Conservation (phyloP, 805 yeast species). For the Saturnispora kantuleensis region DNA sequence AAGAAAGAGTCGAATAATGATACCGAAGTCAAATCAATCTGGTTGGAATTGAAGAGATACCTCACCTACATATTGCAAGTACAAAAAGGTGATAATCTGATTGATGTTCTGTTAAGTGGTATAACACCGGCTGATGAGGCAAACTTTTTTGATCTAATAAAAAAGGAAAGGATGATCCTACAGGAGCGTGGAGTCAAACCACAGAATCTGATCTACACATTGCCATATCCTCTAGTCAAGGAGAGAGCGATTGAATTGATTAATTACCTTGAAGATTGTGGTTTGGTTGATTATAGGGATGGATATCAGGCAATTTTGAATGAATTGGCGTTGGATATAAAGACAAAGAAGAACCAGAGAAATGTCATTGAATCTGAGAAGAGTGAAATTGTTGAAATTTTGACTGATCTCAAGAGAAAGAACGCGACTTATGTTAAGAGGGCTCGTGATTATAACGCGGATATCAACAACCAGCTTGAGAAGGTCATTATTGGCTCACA, state of each 20-base stretch:
- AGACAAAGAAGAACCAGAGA: constrained; percentile 35
- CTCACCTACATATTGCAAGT: constrained; percentile 75
- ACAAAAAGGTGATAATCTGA: constrained; percentile 64
- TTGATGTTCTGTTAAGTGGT: constrained; percentile 43
- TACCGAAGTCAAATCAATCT: constrained; percentile 27
- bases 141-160: constrained; percentile 45
- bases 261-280: constrained; percentile 62
- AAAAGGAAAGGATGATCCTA: constrained; percentile 33
- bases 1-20: constrained; percentile 4
- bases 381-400: constrained; percentile 32
- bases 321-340: constrained; percentile 75
- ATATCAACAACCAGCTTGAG: constrained; percentile 34
- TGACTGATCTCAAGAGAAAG: constrained; percentile 34
- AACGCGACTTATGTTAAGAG: constrained; percentile 36
- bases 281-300: constrained; percentile 53
- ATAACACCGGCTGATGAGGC: constrained; percentile 63
- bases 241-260: constrained; percentile 64
- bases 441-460: constrained; percentile 36
- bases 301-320: constrained; percentile 73
- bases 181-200: constrained; percentile 10
- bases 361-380: constrained; percentile 33
- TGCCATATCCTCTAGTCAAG: constrained; percentile 66
- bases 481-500: neutral
- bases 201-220: constrained; percentile 17
- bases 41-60: constrained; percentile 74